A percentile compares a stretch with the other conserved stretches of the same genome.
phyloP scores from a whole-genome alignment of 2,329 filamentous ascomycete genomes.

The Exserohilum turcica region DNA sequence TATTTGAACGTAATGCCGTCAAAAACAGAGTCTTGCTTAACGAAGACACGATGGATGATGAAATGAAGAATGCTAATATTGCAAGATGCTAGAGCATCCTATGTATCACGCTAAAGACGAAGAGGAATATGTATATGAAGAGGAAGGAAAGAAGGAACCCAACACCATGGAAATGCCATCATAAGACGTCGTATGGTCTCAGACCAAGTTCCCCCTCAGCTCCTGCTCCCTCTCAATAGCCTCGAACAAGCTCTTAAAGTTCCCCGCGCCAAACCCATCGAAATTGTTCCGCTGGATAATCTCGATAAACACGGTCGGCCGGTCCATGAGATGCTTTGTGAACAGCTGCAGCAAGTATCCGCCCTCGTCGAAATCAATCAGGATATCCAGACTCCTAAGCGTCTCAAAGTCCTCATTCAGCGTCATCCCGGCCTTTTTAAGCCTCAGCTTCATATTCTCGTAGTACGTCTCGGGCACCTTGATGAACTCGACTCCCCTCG shows the following conservation, averaged over 20 bases:
- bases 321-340: constrained; percentile 81
- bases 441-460: constrained; percentile 71
- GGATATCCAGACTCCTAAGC: constrained; percentile 77
- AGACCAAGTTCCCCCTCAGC: constrained; percentile 74
- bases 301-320: constrained; percentile 94
- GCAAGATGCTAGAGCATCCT: background rate
- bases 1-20: background rate
- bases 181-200: background rate
- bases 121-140: too few relatives aligned
- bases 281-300: constrained; percentile 94
- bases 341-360: constrained; percentile 76
- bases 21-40: background rate
- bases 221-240: constrained; percentile 94
- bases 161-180: constrained; percentile 1
- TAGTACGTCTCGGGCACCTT: constrained; percentile 88
- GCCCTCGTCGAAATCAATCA: constrained; percentile 93
- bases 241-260: constrained; percentile 94
- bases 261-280: constrained; percentile 89
- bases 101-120: background rate
- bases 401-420: constrained; percentile 80
- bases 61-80: background rate
- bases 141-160: too few relatives aligned
- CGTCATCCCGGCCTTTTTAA: constrained; percentile 65
- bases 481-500: constrained; percentile 93
- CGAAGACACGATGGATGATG: constrained; percentile 1